Evolutionary conservation across 306 rosid genomes (phyloP).

Genomic region (Cicer bijugum): DNA sequence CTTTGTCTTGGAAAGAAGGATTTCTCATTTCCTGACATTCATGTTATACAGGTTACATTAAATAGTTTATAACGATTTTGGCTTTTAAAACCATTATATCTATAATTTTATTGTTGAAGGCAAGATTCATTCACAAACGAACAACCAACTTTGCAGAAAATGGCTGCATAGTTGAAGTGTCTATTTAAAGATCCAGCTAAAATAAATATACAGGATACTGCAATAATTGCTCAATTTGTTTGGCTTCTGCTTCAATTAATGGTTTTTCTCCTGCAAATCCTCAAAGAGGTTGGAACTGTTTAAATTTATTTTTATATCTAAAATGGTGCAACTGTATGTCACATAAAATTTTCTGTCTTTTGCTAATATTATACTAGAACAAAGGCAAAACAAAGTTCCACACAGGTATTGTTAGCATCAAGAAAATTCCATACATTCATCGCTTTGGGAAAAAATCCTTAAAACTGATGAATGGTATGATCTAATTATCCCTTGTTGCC

Average conservation of each 20-base stretch:
- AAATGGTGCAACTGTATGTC: not conserved
- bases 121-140: slow-evolving; percentile 7
- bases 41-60: slow-evolving; percentile 20
- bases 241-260: not conserved
- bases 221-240: slow-evolving; percentile 33
- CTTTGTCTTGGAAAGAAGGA: slow-evolving; percentile 2
- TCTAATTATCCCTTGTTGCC: slow-evolving; percentile 24
- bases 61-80: slow-evolving; percentile 7
- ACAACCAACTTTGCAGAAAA: slow-evolving; percentile 7
- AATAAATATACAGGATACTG: slow-evolving; percentile 28
- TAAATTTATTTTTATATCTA: slow-evolving; percentile 14
- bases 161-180: slow-evolving; percentile 11
- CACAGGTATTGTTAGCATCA: slow-evolving; percentile 22
- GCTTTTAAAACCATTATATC: slow-evolving; percentile 19
- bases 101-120: slow-evolving; percentile 28
- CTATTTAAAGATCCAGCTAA: slow-evolving; percentile 28
- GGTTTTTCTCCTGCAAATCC: slow-evolving; percentile 6
- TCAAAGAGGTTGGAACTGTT: slow-evolving; percentile 26
- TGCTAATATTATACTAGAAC: slow-evolving; percentile 4
- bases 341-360: slow-evolving; percentile 4
- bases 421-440: slow-evolving; percentile 15
- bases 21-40: slow-evolving; percentile 8
- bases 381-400: slow-evolving; percentile 19
- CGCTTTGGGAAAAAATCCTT: slow-evolving; percentile 21
- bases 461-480: slow-evolving; percentile 27